A percentile compares a stretch with the other conserved stretches of the same genome.
Conservation (phyloP, 2,329 filamentous ascomycete genomes). For the Neonectria ditissima region DNA sequence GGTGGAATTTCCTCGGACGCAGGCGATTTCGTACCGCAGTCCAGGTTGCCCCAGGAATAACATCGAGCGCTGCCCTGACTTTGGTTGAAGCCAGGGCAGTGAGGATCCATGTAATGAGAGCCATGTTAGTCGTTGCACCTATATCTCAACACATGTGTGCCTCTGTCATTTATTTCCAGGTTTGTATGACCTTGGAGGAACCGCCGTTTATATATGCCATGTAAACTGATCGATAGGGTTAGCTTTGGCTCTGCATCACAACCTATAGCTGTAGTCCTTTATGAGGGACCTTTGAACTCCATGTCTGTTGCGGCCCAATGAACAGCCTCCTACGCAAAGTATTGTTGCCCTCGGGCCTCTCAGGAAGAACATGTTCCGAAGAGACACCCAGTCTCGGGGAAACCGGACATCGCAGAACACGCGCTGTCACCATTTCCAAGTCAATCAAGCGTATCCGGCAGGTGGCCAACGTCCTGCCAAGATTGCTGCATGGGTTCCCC, state of each 20-base stretch:
- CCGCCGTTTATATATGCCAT: not conserved
- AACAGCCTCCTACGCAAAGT: not conserved
- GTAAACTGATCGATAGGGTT: not conserved
- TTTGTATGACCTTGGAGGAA: not conserved
- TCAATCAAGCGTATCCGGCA: not conserved
- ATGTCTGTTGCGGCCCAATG: not conserved
- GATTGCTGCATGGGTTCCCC: not conserved
- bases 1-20: not conserved
- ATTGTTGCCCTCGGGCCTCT: not conserved
- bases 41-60: slow-evolving; percentile 61
- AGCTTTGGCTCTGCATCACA: not conserved
- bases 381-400: not conserved
- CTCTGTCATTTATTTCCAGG: not conserved
- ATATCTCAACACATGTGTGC: not conserved
- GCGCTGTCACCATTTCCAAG: not conserved
- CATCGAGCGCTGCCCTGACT: not conserved
- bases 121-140: not conserved
- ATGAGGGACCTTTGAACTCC: not conserved
- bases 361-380: not conserved
- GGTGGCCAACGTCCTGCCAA: not conserved
- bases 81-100: not conserved
- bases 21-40: slow-evolving; percentile 52
- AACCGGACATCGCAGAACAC: not conserved
- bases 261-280: not conserved
- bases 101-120: not conserved